phyloP scores from a whole-genome alignment of 2,329 filamentous ascomycete genomes.

The Diaporthe sp. region DNA sequence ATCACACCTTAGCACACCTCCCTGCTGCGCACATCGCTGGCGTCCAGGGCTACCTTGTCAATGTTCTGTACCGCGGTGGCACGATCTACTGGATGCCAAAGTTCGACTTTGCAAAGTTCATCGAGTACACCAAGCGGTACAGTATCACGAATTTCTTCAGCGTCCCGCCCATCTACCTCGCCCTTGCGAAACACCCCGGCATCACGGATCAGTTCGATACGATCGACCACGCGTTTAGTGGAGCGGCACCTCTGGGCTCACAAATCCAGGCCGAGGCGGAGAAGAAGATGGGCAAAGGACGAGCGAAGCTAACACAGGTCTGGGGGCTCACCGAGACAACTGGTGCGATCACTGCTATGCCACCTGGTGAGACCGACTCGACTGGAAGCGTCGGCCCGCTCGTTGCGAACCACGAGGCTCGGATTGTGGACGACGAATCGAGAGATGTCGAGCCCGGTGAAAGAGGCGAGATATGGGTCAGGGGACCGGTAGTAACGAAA shows the following conservation, averaged over 20 bases:
- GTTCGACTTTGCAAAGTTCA: slow-evolving; percentile 70
- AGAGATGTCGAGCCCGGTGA: slow-evolving; percentile 55
- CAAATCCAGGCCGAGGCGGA: slow-evolving; percentile 66
- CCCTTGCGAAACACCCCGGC: slow-evolving; percentile 68
- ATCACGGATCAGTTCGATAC: slow-evolving; percentile 69
- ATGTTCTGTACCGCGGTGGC: slow-evolving; percentile 57
- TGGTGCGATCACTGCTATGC: slow-evolving; percentile 61
- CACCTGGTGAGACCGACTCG: slow-evolving; percentile 55
- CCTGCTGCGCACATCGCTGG: slow-evolving; percentile 63
- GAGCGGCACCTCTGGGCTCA: slow-evolving; percentile 69
- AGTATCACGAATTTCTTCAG: slow-evolving; percentile 68
- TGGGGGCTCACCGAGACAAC: slow-evolving; percentile 72
- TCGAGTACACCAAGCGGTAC: slow-evolving; percentile 64
- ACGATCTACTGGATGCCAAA: slow-evolving; percentile 73
- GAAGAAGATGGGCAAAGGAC: slow-evolving; percentile 59
- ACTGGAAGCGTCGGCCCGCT: slow-evolving; percentile 62
- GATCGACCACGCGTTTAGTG: slow-evolving; percentile 62
- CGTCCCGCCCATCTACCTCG: slow-evolving; percentile 72
- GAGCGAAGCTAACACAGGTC: slow-evolving; percentile 62
- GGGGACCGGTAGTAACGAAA: slow-evolving; percentile 79
- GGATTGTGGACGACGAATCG: slow-evolving; percentile 56
- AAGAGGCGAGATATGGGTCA: slow-evolving; percentile 75
- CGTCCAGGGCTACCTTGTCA: slow-evolving; percentile 59
- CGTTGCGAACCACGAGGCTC: slow-evolving; percentile 53
- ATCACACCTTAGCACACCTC: slow-evolving; percentile 57